Percentiles rank a stretch among this genome's conserved stretches.
Conservation (phyloP, 192 early-diverging fungal genomes). For the Pecoramyces ruminantium region DNA sequence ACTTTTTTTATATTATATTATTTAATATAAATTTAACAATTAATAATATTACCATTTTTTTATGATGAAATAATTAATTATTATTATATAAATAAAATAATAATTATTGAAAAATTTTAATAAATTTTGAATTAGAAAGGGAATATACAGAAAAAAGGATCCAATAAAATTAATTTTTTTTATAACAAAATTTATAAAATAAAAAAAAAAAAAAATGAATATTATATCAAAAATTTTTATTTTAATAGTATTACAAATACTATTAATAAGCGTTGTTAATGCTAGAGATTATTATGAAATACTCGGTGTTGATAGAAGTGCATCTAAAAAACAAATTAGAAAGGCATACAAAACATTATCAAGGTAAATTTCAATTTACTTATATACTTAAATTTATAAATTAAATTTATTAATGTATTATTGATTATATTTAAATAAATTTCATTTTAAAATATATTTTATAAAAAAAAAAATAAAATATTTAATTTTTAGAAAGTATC, state of each 20-base stretch:
- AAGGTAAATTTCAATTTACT: slow-evolving; percentile 64
- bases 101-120: too few relatives aligned
- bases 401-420: too few relatives aligned
- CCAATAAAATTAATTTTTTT: not conserved
- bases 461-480: slow-evolving; percentile 2
- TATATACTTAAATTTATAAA: too few relatives aligned
- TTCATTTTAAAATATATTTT: too few relatives aligned
- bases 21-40: too few relatives aligned
- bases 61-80: too few relatives aligned
- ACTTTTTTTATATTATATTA: too few relatives aligned
- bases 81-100: too few relatives aligned
- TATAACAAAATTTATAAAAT: not conserved
- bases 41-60: too few relatives aligned
- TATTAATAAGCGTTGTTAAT: slow-evolving; percentile 12
- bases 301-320: slow-evolving; percentile 63
- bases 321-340: slow-evolving; percentile 74
- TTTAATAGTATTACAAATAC: not conserved
- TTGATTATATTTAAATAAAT: too few relatives aligned
- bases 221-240: not conserved
- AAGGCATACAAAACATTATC: slow-evolving; percentile 82
- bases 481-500: slow-evolving; percentile 18
- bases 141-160: not conserved
- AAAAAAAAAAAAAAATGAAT: not conserved
- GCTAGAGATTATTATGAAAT: slow-evolving; percentile 72
- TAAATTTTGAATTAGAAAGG: too few relatives aligned